These are phyloP conservation scores for Coemansia sp. DNA, from an alignment of 192 early-diverging fungal genomes.

Conservation along the genomic window DNA sequence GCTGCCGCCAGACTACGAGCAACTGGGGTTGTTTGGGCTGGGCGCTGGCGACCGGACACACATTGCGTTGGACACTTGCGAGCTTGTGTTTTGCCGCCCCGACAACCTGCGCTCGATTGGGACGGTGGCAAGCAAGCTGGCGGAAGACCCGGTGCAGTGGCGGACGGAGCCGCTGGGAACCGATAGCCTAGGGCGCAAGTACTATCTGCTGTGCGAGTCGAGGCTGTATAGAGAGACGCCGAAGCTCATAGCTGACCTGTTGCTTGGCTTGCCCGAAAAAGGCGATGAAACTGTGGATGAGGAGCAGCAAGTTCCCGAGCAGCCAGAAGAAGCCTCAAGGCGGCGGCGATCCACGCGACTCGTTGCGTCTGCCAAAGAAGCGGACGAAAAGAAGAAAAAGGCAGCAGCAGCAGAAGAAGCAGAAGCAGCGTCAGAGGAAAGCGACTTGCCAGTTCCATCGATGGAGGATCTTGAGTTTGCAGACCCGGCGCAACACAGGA, in stretches of 20 bases:
- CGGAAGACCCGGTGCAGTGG: constrained; percentile 8
- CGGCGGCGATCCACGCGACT: constrained; percentile 22
- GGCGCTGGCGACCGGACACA: constrained; percentile 20
- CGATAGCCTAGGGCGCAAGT: constrained; percentile 21
- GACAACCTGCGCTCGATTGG: constrained; percentile 16
- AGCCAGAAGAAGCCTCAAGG: background rate
- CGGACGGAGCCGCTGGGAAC: constrained; percentile 18
- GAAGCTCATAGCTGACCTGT: constrained; percentile 13
- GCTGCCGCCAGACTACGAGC: constrained; percentile 2
- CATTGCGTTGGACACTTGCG: constrained; percentile 29
- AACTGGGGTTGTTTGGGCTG: constrained; percentile 17
- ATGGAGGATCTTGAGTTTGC: constrained; percentile 12
- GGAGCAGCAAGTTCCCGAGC: background rate
- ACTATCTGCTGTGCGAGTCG: constrained; percentile 32
- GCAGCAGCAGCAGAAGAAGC: background rate
- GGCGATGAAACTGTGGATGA: background rate
- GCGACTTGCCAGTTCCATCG: background rate
- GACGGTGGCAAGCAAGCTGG: background rate
- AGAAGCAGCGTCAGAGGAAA: background rate
- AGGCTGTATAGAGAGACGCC: constrained; percentile 35
- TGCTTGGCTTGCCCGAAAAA: constrained; percentile 15
- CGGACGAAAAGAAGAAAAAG: constrained; percentile 1
- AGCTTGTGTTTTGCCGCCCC: constrained; percentile 23
- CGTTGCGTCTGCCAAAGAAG: background rate
- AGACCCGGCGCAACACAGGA: constrained; percentile 24